Evolutionary conservation across 345 rosid genomes (phyloP), one percentile per base, ranked within the genome.

Genomic region (Zanthoxylum bungeanum): DNA sequence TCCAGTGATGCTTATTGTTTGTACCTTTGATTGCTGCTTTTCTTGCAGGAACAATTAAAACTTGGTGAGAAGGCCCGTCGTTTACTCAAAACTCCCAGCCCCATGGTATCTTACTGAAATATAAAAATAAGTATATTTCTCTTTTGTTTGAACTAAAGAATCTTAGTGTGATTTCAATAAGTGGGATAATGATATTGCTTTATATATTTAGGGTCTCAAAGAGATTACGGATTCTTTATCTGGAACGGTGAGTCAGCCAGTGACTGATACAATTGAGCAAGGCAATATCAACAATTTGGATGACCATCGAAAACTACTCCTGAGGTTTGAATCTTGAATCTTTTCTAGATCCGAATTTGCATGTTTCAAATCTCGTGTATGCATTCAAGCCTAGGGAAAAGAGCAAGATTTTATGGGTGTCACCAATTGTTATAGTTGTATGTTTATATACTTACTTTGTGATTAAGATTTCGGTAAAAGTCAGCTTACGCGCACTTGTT

Each of bases 21-120:
- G 62, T 40, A 66, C 40, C n/a, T n/a, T n/a, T 34, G 33, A 5
- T 71, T 14, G 50, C 10, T 25, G 3, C 64, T 74, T 74, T 61
- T 80, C 62, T 81, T 81, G 68, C 84, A 93, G 98, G 93, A 88
- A 66, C 83, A 85, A 76, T 82, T 88, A 76, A 88, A 83, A 70
- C 80, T 79, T 39, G 81, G 91, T 49, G 88, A 86, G 52, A 82
- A 78, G 40, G 70, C 89, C 68, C 86, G 84, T 68, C 72, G 52
- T 74, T 72, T 84, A 53, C 74, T 87, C 39, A 78, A 84, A 68
- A 42, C 75, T 74, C 80, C 88, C 66, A 73, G 82, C 73, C 19
- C 62, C 40, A 79, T 66, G 92, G 96, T 91, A 77, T 76, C 46
- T 71, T 58, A 53, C 59, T 36, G 21, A 24, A 9, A 16, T 39